Conservation (phyloP, 345 rosid species). For the Streptanthus diversifolius region DNA sequence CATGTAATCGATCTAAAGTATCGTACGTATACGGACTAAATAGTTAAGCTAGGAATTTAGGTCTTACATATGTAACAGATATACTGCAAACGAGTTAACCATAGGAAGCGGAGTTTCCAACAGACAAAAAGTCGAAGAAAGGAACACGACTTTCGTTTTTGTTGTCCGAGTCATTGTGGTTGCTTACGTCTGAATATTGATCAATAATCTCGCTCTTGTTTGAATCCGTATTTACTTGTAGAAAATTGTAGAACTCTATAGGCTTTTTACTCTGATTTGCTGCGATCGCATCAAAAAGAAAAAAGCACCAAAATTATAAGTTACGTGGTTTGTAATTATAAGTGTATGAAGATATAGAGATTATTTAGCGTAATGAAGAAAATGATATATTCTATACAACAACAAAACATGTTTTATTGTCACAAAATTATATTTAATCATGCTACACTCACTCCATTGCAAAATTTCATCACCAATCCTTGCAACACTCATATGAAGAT, state of each 20-base stretch:
- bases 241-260: slow-evolving; percentile 66
- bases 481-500: not conserved
- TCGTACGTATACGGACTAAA: slow-evolving; percentile 15
- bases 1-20: slow-evolving; percentile 14
- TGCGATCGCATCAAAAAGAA: not conserved
- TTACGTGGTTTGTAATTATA: not conserved
- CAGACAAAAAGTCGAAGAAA: slow-evolving; percentile 63
- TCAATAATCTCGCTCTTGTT: slow-evolving; percentile 54
- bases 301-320: not conserved
- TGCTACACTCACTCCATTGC: too few species aligned
- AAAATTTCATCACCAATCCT: not conserved
- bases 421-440: not conserved
- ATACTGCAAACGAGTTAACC: slow-evolving; percentile 10
- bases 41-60: slow-evolving; percentile 12
- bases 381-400: not conserved
- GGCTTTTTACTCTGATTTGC: slow-evolving; percentile 16
- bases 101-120: slow-evolving; percentile 39
- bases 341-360: not conserved
- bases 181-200: slow-evolving; percentile 38
- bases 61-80: not conserved
- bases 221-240: slow-evolving; percentile 59
- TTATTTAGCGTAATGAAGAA: not conserved
- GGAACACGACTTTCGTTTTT: slow-evolving; percentile 26
- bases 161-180: slow-evolving; percentile 9
- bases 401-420: not conserved